Percentiles rank a stretch among this genome's conserved stretches.
phyloP scores from a whole-genome alignment of 495 filamentous ascomycete species.

The Aspergillus coremiiformis region DNA sequence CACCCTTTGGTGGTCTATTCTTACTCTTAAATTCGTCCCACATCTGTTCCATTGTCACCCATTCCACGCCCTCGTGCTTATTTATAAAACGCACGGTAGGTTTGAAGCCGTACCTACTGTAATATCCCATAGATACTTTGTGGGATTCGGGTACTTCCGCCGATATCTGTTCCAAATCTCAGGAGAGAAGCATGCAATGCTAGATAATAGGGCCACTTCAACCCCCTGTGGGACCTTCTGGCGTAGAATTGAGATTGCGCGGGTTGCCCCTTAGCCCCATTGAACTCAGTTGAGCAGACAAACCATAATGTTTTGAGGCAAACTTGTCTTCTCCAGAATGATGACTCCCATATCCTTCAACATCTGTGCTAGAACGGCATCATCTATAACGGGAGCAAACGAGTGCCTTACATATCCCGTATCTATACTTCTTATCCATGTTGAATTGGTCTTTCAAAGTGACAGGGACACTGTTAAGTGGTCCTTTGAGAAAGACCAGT shows the following conservation, averaged over 20 bases:
- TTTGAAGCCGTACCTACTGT: constrained; percentile 51
- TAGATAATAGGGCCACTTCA: constrained; percentile 55
- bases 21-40: constrained; percentile 62
- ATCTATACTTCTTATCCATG: constrained; percentile 51
- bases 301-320: constrained; percentile 49
- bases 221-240: constrained; percentile 58
- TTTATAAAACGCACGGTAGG: constrained; percentile 53
- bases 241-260: constrained; percentile 37
- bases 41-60: constrained; percentile 66
- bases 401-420: constrained; percentile 50
- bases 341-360: constrained; percentile 45
- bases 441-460: constrained; percentile 62
- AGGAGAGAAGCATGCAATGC: constrained; percentile 53
- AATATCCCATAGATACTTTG: constrained; percentile 45
- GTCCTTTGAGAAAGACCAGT: constrained; percentile 45
- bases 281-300: constrained; percentile 20
- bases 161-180: constrained; percentile 59
- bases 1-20: constrained; percentile 57
- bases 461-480: constrained; percentile 60
- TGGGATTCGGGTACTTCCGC: constrained; percentile 54
- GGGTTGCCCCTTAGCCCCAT: constrained; percentile 48
- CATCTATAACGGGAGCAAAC: constrained; percentile 42
- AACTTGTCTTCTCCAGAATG: constrained; percentile 54
- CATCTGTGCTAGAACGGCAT: constrained; percentile 41
- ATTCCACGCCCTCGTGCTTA: constrained; percentile 65